Percentiles rank a stretch among this genome's conserved stretches.
These are phyloP conservation scores for Paxillus rubicundulus DNA, from an alignment of 768 basidiomycete species.

Conservation along the genomic window DNA sequence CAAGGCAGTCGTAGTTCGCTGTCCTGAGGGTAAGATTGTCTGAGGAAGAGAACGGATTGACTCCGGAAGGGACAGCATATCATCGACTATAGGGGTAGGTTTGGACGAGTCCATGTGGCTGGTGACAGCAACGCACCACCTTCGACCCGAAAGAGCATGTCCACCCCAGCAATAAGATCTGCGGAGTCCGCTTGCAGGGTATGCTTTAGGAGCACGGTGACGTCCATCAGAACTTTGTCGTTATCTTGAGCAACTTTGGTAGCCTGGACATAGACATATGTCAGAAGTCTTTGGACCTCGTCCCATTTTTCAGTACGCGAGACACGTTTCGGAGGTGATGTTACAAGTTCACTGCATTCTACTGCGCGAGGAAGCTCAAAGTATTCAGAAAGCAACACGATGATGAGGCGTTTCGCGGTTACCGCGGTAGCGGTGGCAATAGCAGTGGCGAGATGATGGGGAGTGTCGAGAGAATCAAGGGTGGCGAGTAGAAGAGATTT, in stretches of 20 bases:
- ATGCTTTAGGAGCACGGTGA: slow-evolving; percentile 75
- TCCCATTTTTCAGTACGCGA: slow-evolving; percentile 57
- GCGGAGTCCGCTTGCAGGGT: slow-evolving; percentile 42
- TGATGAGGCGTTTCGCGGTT: slow-evolving; percentile 50
- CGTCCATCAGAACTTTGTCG: slow-evolving; percentile 68
- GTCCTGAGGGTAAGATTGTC: slow-evolving; percentile 16
- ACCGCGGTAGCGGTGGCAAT: slow-evolving; percentile 46
- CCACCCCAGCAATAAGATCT: slow-evolving; percentile 36
- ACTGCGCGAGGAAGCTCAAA: slow-evolving; percentile 41
- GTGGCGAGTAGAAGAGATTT: slow-evolving; percentile 52
- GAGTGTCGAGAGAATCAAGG: slow-evolving; percentile 46
- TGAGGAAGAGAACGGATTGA: slow-evolving; percentile 38
- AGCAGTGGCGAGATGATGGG: slow-evolving; percentile 54
- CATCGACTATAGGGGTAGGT: slow-evolving; percentile 33
- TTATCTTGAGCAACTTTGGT: slow-evolving; percentile 66
- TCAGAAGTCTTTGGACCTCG: slow-evolving; percentile 71
- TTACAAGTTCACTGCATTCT: background rate
- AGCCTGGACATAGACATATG: slow-evolving; percentile 84
- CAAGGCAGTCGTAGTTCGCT: slow-evolving; percentile 4
- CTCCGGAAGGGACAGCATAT: slow-evolving; percentile 42
- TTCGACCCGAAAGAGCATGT: slow-evolving; percentile 41
- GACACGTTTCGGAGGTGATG: slow-evolving; percentile 2
- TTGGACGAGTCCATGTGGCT: slow-evolving; percentile 2
- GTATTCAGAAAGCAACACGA: slow-evolving; percentile 62
- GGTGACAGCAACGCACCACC: slow-evolving; percentile 39